A percentile compares a stretch with the other conserved stretches of the same genome.
These are phyloP conservation scores for Eucalyptus regnans DNA, from an alignment of 345 rosid species.

Conservation along the genomic window DNA sequence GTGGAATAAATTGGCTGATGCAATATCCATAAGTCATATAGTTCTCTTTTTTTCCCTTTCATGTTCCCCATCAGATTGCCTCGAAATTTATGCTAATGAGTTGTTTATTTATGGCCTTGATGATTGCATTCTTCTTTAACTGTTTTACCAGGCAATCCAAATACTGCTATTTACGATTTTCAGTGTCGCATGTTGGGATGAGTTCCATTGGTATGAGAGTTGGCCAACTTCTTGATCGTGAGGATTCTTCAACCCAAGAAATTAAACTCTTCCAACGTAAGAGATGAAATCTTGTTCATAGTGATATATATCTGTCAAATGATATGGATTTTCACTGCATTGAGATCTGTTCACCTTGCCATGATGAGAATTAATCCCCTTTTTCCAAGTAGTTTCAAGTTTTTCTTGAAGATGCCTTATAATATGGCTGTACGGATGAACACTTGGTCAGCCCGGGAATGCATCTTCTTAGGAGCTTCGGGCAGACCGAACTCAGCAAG, in stretches of 20 bases:
- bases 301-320: background rate
- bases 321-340: background rate
- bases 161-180: conserved; percentile 6
- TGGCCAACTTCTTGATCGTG: conserved; percentile 29
- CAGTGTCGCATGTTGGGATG: conserved; percentile 31
- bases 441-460: background rate
- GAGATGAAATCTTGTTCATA: background rate
- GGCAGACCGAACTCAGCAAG: background rate
- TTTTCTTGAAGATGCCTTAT: background rate
- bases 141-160: conserved; percentile 13
- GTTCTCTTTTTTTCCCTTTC: background rate
- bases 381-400: background rate
- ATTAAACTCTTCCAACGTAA: conserved; percentile 33
- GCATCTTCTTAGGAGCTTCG: background rate
- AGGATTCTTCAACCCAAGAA: conserved; percentile 16
- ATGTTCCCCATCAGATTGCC: background rate
- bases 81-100: background rate
- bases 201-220: conserved; percentile 43
- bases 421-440: background rate
- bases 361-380: background rate
- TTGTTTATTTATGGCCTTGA: background rate
- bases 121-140: background rate
- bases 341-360: background rate
- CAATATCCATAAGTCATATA: background rate
- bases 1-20: background rate